Evolutionary conservation across 176 grass and related monocot species (phyloP), one percentile per base, ranked within the genome.

Genomic region (Tuctoria greenei): DNA sequence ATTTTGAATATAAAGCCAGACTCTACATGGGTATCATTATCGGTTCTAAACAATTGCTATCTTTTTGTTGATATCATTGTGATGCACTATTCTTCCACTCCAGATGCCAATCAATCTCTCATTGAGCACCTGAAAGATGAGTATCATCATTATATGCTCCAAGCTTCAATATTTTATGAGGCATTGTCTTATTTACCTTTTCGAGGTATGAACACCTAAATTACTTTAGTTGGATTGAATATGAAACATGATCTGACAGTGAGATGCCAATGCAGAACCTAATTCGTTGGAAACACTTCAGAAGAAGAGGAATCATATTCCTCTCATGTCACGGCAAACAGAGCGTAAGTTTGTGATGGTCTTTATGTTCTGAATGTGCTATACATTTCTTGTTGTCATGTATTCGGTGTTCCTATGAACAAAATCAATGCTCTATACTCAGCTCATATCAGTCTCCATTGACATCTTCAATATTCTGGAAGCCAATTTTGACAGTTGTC

Each of bases 221-320:
- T 71, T 46, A 63, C 73, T 12, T 67, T 64, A 59, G 20, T 74
- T 81, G 24, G n/a, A 17, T 73, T 27, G 46, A 24, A 50, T 66
- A 66, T 46, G 13, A 37, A 36, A 17, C n/a, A 64, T 72, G 60
- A 21, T 60, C 78, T 85, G 44, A 75, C 20, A 73, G 39, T 71
- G 11, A 77, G 68, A 37, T 79, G 9, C 54, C 14, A 78, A 41
- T 84, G 86, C 89, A 98, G 95, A 85, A 21, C 34, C 76, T 73
- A 75, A 69, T 84, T 79, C 72, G 69, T 28, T 16, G 58, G 82
- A 82, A 90, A 20, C 13, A 66, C 73, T 42, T 55, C 73, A 78
- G 25, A 98, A 94, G 84, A 91, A 87, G 75, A 88, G 76, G 76
- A 84, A 86, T 63, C 91, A 98, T 74, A 87, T 94, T 74, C 89